Percentiles rank a stretch among this genome's conserved stretches.
Conservation (phyloP, 2,329 filamentous ascomycete genomes). For the Fusarium sterilihyphosum region DNA sequence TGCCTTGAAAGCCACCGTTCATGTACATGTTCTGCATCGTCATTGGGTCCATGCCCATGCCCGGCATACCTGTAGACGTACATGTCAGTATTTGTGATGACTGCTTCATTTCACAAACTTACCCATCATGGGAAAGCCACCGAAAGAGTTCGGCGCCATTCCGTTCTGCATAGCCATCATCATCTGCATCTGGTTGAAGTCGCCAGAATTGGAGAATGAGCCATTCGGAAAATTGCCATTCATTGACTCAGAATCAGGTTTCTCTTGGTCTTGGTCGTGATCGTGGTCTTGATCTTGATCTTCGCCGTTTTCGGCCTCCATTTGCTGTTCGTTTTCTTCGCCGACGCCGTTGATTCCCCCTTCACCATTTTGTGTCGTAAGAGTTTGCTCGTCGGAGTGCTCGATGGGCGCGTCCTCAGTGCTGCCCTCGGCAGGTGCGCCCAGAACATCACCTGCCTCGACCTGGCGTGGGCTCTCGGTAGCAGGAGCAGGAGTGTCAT, state of each 20-base stretch:
- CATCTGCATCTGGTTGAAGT: constrained; percentile 82
- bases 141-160: constrained; percentile 66
- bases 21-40: constrained; percentile 81
- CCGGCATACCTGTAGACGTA: constrained; percentile 71
- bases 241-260: constrained; percentile 51
- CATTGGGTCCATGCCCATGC: constrained; percentile 87
- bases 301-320: constrained; percentile 45
- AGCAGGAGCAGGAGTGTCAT: background rate
- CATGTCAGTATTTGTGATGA: constrained; percentile 42
- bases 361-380: constrained; percentile 33
- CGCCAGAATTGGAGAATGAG: constrained; percentile 69
- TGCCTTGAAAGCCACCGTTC: constrained; percentile 81
- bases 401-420: constrained; percentile 31
- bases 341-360: constrained; percentile 37
- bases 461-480: constrained; percentile 18
- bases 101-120: constrained; percentile 53
- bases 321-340: constrained; percentile 35
- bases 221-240: constrained; percentile 65
- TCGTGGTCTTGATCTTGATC: constrained; percentile 41
- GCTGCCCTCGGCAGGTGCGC: constrained; percentile 16
- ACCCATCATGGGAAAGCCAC: constrained; percentile 86
- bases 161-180: constrained; percentile 81
- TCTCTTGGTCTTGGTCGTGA: constrained; percentile 37
- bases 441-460: constrained; percentile 22
- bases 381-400: constrained; percentile 31